phyloP scores from a whole-genome alignment of 2,329 filamentous ascomycete species.

The Pestalotiopsis sp. region DNA sequence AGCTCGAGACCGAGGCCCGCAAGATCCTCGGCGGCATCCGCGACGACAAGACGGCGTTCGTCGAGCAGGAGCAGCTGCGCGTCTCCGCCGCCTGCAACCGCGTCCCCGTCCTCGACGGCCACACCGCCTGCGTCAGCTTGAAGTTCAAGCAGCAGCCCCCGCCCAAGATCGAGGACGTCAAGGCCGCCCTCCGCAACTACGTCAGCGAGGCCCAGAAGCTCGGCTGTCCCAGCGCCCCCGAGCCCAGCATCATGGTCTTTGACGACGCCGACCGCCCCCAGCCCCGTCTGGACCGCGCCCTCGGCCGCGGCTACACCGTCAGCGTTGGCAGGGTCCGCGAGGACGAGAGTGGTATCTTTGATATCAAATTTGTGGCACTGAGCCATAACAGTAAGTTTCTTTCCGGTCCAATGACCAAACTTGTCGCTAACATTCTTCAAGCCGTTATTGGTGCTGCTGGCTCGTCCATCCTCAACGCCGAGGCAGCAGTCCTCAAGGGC shows the following conservation, averaged over 20 bases:
- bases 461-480: slow-evolving; percentile 91
- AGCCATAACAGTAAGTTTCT: slow-evolving; percentile 69
- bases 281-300: slow-evolving; percentile 84
- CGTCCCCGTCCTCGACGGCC: slow-evolving; percentile 92
- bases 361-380: slow-evolving; percentile 91
- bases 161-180: slow-evolving; percentile 76
- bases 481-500: slow-evolving; percentile 88
- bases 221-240: slow-evolving; percentile 84
- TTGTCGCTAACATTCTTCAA: slow-evolving; percentile 25
- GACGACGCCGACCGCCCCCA: slow-evolving; percentile 90
- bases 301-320: slow-evolving; percentile 84
- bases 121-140: slow-evolving; percentile 91
- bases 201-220: slow-evolving; percentile 79
- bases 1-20: slow-evolving; percentile 89
- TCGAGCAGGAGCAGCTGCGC: slow-evolving; percentile 72
- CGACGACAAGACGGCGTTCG: slow-evolving; percentile 70
- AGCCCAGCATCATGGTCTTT: slow-evolving; percentile 81
- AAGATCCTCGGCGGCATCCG: slow-evolving; percentile 88
- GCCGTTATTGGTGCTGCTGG: slow-evolving; percentile 95
- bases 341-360: slow-evolving; percentile 87
- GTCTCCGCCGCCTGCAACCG: slow-evolving; percentile 90
- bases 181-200: slow-evolving; percentile 78
- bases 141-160: slow-evolving; percentile 75
- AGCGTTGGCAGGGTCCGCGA: slow-evolving; percentile 86
- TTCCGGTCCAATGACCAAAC: no score